Conservation (phyloP, 441 rosid genomes). For the Euphorbia celastroides region DNA sequence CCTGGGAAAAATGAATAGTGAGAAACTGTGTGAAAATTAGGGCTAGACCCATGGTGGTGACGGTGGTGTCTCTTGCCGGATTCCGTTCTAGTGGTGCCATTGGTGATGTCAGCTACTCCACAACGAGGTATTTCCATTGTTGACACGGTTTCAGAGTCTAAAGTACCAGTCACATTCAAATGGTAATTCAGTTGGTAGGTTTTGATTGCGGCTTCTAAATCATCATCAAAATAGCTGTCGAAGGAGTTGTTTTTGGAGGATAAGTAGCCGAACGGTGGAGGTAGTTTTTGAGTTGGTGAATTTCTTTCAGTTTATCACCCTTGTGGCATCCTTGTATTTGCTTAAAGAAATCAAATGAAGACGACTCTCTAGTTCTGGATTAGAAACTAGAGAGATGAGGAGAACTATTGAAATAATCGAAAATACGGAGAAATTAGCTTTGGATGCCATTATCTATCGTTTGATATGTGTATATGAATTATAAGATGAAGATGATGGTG, state of each 20-base stretch:
- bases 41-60: background rate
- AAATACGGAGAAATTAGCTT: conserved; percentile 5
- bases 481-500: background rate
- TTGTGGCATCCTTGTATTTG: conserved; percentile 24
- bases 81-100: conserved; percentile 11
- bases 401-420: conserved; percentile 3
- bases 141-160: conserved; percentile 20
- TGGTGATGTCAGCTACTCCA: conserved; percentile 22
- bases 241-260: background rate
- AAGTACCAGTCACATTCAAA: conserved; percentile 19
- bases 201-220: conserved; percentile 27
- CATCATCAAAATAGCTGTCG: conserved; percentile 23
- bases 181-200: conserved; percentile 24
- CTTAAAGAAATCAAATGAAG: conserved; percentile 18
- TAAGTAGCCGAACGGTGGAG: conserved; percentile 18
- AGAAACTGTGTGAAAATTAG: conserved; percentile 16
- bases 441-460: conserved; percentile 11
- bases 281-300: conserved; percentile 23
- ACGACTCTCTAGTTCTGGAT: conserved; percentile 1
- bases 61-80: background rate
- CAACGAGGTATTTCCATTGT: conserved; percentile 25
- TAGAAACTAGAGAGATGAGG: background rate
- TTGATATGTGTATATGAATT: too few relatives aligned
- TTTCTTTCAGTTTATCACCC: conserved; percentile 18
- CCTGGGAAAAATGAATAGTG: conserved; percentile 21